A percentile compares a stretch with the other conserved stretches of the same genome.
These are phyloP conservation scores for Fusarium buxicola DNA, from an alignment of 2,329 filamentous ascomycete species.

Conservation along the genomic window DNA sequence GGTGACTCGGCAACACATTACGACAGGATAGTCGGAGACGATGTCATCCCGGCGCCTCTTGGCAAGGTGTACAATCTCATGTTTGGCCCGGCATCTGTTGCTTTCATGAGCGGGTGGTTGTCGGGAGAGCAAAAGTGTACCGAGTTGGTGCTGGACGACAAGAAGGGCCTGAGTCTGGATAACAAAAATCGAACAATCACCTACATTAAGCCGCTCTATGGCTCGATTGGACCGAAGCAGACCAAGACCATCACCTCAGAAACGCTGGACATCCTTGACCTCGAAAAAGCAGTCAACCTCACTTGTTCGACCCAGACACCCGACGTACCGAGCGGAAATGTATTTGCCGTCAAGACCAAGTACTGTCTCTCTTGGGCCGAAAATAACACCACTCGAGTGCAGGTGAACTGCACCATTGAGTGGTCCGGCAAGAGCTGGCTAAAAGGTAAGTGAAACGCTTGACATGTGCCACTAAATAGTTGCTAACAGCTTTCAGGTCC, in stretches of 20 bases:
- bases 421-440: conserved; percentile 99
- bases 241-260: conserved; percentile 94
- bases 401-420: conserved; percentile 91
- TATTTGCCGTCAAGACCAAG: conserved; percentile 91
- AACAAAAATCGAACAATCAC: conserved; percentile 80
- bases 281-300: conserved; percentile 89
- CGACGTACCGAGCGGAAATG: conserved; percentile 92
- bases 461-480: neutral
- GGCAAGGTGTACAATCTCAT: conserved; percentile 91
- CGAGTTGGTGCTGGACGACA: conserved; percentile 89
- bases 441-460: conserved; percentile 73
- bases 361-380: conserved; percentile 96
- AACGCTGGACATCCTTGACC: conserved; percentile 83
- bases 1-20: conserved; percentile 83
- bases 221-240: conserved; percentile 87
- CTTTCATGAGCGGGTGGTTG: conserved; percentile 89
- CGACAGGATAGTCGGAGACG: conserved; percentile 86
- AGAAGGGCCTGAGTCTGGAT: conserved; percentile 80
- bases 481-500: conserved; percentile 70
- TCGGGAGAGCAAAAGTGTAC: conserved; percentile 87
- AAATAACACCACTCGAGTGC: conserved; percentile 83
- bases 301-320: conserved; percentile 87
- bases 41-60: conserved; percentile 85
- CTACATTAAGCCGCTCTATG: conserved; percentile 92
- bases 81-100: conserved; percentile 82